Conservation (phyloP, 495 filamentous ascomycete species). For the Aspergillus incahuasiensis region DNA sequence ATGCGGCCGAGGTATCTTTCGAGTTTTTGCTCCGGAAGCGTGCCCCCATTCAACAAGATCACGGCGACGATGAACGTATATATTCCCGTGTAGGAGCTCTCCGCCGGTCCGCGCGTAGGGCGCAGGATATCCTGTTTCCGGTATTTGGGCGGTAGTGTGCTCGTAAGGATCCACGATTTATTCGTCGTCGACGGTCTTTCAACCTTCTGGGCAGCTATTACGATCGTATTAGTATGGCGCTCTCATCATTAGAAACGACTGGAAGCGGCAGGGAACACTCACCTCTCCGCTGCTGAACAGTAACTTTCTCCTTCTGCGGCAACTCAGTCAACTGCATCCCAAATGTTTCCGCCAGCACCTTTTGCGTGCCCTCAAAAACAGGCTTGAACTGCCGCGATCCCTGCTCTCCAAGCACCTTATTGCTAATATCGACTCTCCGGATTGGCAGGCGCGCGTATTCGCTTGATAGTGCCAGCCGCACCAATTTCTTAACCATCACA, state of each 20-base stretch:
- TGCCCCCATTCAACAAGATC: slow-evolving; percentile 66
- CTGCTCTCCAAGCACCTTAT: slow-evolving; percentile 52
- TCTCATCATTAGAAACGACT: not conserved
- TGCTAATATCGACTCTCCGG: slow-evolving; percentile 68
- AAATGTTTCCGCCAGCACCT: slow-evolving; percentile 58
- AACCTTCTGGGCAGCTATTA: slow-evolving; percentile 53
- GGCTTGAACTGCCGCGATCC: slow-evolving; percentile 55
- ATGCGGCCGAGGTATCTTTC: slow-evolving; percentile 67
- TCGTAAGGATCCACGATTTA: slow-evolving; percentile 72
- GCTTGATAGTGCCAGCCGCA: slow-evolving; percentile 83
- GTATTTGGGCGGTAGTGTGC: slow-evolving; percentile 60
- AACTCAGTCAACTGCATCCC: slow-evolving; percentile 86
- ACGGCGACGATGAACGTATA: slow-evolving; percentile 75
- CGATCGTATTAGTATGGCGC: not conserved
- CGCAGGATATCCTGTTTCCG: slow-evolving; percentile 60
- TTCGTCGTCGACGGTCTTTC: slow-evolving; percentile 48
- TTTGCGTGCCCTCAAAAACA: slow-evolving; percentile 66
- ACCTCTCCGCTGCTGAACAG: slow-evolving; percentile 70
- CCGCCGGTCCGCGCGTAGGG: slow-evolving; percentile 64
- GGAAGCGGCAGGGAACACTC: slow-evolving; percentile 27
- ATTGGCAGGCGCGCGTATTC: slow-evolving; percentile 82
- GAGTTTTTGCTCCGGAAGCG: slow-evolving; percentile 67
- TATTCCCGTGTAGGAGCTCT: slow-evolving; percentile 73
- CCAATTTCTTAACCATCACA: slow-evolving; percentile 79
- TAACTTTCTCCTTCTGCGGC: slow-evolving; percentile 72